Base-by-base conservation (phyloP, 2,329 filamentous ascomycete genomes). In the Monosporascus ibericus region DNA sequence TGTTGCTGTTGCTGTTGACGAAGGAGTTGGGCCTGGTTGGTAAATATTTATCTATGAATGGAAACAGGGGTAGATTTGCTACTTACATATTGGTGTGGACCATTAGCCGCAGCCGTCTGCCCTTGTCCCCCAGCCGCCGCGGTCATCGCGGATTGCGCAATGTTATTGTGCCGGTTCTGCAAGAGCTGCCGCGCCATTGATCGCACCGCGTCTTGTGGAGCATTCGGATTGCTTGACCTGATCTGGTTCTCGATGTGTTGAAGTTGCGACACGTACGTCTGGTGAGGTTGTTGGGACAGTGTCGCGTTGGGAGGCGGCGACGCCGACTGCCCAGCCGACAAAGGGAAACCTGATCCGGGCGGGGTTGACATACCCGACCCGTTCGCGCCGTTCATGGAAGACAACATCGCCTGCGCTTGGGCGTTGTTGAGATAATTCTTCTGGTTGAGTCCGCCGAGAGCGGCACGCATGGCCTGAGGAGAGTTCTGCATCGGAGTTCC, bases 81-180 rank as follows among this genome's bases (percentile, higher is more conserved):
- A 34, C 30, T 34, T 34, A 80, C 80, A 60, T 84, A 83, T 55
- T 84, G 80, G 40, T 83, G 79, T 27, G 80, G 80, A 52, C 75
- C 73, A 48, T 75, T 79, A 17, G 76, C 70, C 50, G 79, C 72
- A 2, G 73, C 72, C 15, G 76, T 68, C 56, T 79, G 75, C 7
- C 72, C 72, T 5, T 72, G 69, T 15, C 68, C 75, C 9, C 79
- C 79, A 2, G 78, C 77, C 2, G 79, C 79, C 27, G 78, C 75
- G 58, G 75, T 79, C 76, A 82, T 81, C 2, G 78, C 78, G 24
- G 73, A 75, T 55, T 80, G 75, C 1, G 65, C 61, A 27, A 71
- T 51, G 39, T 60, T 69, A 27, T 59, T 74, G 52, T 68, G 68
- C 50, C 73, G 73, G 58, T 71, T 78, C 53, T 71, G 72, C 60